Evolutionary conservation across 352 stramenopile species (phyloP), one percentile per base, ranked within the genome.

Genomic region (Phytophthora multivora): DNA sequence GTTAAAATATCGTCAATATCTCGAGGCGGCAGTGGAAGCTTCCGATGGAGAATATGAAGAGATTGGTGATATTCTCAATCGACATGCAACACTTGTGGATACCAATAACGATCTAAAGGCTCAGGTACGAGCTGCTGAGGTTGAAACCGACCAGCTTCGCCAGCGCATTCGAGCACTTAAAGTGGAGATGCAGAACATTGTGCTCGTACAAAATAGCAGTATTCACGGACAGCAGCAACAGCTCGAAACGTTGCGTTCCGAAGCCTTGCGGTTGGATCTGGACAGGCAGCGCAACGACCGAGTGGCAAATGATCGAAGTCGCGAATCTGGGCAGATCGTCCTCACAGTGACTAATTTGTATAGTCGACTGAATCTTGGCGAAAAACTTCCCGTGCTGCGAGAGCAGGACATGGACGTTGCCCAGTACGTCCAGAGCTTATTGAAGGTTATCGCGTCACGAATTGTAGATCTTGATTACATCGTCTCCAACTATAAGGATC

Each of bases 271-370:
- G 36, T 69, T 93, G n/a, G 87, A 97, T 56, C 68, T 93, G 11
- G 89, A 95, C 48, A 79, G 82, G 3, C 77, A 96, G 59, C 74
- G 85, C 43, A 87, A 82, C 46, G 75, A 95, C 42, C 75, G 86
- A 52, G 63, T 89, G 47, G 85, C 77, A 11, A 96, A 96, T 59
- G 86, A 96, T 57, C 78, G 86, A 47, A 93, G 76, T 39, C 80
- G 87, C 21, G 88, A 97, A 67, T 94, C 81, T 5, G 89, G 88
- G 0, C 89, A 97, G 70, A 95, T 97, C 63, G 77, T 97, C 51
- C 80, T 97, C 63, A 92, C 89, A 10, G 86, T 97, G 43, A 90
- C 80, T n/a, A 98, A 98, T 57, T 58, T 97, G 30, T 97, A 96
- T 77, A 89, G 88, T 59, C 88, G 89, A 35, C 66, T 90, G 4